These are phyloP conservation scores for Chaetomidium leptoderma DNA, from an alignment of 495 filamentous ascomycete species.

Conservation along the genomic window DNA sequence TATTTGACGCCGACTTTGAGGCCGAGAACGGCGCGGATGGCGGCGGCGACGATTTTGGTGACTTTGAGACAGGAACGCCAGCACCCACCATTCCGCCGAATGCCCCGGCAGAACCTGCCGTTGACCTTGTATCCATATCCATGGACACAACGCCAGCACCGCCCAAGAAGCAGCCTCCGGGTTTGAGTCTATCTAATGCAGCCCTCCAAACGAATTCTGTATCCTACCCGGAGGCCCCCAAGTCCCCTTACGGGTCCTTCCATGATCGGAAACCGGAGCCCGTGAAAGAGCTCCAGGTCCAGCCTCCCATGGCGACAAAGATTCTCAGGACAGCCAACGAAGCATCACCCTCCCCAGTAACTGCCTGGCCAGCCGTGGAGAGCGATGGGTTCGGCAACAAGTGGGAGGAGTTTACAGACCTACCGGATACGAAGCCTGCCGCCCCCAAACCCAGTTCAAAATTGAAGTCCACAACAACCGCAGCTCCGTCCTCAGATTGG, in stretches of 20 bases:
- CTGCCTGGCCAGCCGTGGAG: conserved; percentile 43
- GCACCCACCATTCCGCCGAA: conserved; percentile 1
- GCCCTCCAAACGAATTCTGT: conserved; percentile 12
- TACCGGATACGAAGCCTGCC: conserved; percentile 26
- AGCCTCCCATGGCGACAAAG: conserved; percentile 35
- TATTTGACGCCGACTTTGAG: conserved; percentile 50
- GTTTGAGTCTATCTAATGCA: conserved; percentile 26
- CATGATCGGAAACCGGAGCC: conserved; percentile 47
- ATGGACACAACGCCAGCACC: conserved; percentile 16
- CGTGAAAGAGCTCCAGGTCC: conserved; percentile 37
- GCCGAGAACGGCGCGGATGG: conserved; percentile 24
- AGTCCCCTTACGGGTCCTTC: conserved; percentile 47
- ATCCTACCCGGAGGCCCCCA: conserved; percentile 43
- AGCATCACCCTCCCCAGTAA: conserved; percentile 39
- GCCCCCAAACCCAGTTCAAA: conserved; percentile 14
- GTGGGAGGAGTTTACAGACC: conserved; percentile 57
- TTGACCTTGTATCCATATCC: conserved; percentile 24
- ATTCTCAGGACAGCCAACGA: conserved; percentile 29
- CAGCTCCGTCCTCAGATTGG: conserved; percentile 27
- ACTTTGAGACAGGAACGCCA: conserved; percentile 42
- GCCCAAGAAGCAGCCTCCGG: conserved; percentile 31
- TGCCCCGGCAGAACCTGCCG: conserved; percentile 9
- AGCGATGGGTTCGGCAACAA: conserved; percentile 45
- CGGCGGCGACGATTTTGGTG: conserved; percentile 48
- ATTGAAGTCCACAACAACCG: conserved; percentile 4